Conservation (phyloP, 176 grass and related monocot species). For the Ampelocalamus luodianensis region DNA sequence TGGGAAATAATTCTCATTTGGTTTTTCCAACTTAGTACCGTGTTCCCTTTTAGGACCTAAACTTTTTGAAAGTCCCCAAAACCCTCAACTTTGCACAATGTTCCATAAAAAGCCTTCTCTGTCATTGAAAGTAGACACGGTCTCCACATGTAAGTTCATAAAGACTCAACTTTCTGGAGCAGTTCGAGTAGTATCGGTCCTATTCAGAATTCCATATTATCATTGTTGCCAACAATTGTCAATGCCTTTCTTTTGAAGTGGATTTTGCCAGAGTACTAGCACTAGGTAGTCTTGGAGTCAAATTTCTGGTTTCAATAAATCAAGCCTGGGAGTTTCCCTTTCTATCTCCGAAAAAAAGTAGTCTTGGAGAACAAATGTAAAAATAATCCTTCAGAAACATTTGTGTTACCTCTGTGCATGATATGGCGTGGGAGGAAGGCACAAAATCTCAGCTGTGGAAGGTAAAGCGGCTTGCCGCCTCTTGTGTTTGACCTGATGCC, state of each 20-base stretch:
- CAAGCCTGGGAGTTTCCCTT: background rate
- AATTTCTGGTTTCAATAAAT: background rate
- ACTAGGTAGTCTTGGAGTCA: constrained; percentile 15
- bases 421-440: too few relatives aligned
- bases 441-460: too few relatives aligned
- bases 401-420: background rate
- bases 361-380: background rate
- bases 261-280: constrained; percentile 9
- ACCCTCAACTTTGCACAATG: constrained; percentile 3
- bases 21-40: background rate
- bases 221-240: background rate
- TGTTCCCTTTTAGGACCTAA: background rate
- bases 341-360: background rate
- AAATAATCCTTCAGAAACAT: background rate
- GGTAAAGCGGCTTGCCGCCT: too few relatives aligned
- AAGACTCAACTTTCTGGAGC: constrained; percentile 16
- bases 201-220: constrained; percentile 25
- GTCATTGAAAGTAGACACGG: background rate
- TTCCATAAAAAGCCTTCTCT: background rate
- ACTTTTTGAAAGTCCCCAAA: background rate
- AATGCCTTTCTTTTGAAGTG: constrained; percentile 13
- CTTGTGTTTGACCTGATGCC: too few relatives aligned
- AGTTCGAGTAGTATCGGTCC: constrained; percentile 7
- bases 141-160: background rate
- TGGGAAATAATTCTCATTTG: background rate